Base-by-base conservation (phyloP, 2,329 filamentous ascomycete species). In the Pseudopyrenochaeta lycopersici region DNA sequence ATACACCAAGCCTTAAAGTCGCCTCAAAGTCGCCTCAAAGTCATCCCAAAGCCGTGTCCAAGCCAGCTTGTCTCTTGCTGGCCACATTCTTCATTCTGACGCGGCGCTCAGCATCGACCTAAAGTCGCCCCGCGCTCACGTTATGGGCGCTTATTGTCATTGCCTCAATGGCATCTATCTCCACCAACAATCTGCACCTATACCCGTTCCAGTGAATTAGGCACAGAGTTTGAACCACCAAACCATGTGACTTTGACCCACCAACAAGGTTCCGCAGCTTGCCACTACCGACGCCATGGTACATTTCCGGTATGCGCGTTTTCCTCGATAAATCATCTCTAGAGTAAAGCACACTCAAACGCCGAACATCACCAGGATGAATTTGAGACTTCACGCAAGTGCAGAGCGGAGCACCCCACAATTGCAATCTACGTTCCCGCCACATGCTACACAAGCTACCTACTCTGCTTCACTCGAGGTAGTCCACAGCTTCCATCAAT, bases 121-220 rank as follows among this genome's bases (percentile, higher is more conserved):
- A 47, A 58, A 38, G 49, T 39, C 43, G 38, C 54, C 59, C 45
- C 50, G 46, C 56, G 54, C 58, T 58, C 51, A 53, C 18, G 18
- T 49, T 41, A 43, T 54, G 61, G 64, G 67, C 68, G 68, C 68
- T 64, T 71, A 70, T 41, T 56, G 52, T 46, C 27, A 41, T 54
- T 41, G 52, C 54, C 36, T 64, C 60, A 64, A 58, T 70, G 68
- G 65, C 49, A 58, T 53, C 33, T 4, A 18, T 36, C 50, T 44
- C 48, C 52, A 60, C 50, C 46, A 60, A 52, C 63, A 66, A 56
- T n/a, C 56, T 49, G 9, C 11, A 27, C 46, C 54, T 52, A 49
- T 36, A 47, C 53, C 51, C 35, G 21, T 46, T 51, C 42, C 21
- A 45, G 14, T 49, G 27, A n/a, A 46, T 31, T 14, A 36, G 27